These are phyloP conservation scores for Komagataella mondaviorum DNA, from an alignment of 805 yeast genomes.

Conservation along the genomic window DNA sequence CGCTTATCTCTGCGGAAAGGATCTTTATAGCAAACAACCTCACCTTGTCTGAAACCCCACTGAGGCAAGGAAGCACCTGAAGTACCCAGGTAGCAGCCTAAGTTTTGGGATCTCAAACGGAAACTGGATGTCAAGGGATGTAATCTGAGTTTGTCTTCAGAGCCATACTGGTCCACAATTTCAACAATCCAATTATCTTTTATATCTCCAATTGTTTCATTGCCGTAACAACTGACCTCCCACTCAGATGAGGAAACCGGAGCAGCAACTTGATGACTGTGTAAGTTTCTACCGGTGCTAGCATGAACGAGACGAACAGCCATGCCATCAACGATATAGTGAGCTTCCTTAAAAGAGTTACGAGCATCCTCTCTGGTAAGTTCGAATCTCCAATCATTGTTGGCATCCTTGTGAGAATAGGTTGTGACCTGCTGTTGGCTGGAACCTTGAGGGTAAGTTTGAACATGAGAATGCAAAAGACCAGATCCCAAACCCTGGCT, in stretches of 20 bases:
- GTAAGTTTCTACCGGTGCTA: conserved; percentile 60
- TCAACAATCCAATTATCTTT: conserved; percentile 90
- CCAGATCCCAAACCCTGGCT: conserved; percentile 64
- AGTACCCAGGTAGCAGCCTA: conserved; percentile 72
- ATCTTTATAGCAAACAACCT: conserved; percentile 65
- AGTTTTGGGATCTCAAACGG: conserved; percentile 45
- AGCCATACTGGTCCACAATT: conserved; percentile 48
- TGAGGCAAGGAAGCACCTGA: conserved; percentile 56
- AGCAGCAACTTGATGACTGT: conserved; percentile 70
- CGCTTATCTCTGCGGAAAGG: conserved; percentile 67
- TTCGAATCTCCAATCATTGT: conserved; percentile 72
- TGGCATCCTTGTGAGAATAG: conserved; percentile 77
- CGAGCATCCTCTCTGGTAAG: conserved; percentile 35
- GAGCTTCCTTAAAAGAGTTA: conserved; percentile 16
- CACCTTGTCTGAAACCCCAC: conserved; percentile 84
- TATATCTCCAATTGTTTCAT: conserved; percentile 52
- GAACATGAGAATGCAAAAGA: conserved; percentile 79
- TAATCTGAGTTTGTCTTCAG: conserved; percentile 34
- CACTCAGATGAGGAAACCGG: conserved; percentile 51
- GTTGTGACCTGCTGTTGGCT: conserved; percentile 91
- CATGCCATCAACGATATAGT: conserved; percentile 45
- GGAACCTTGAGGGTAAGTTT: conserved; percentile 82
- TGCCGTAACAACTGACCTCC: conserved; percentile 88
- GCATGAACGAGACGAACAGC: conserved; percentile 61
- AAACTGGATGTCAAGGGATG: conserved; percentile 73